These are phyloP conservation scores for Luffa aegyptiaca DNA, from an alignment of 306 rosid species.

Conservation along the genomic window DNA sequence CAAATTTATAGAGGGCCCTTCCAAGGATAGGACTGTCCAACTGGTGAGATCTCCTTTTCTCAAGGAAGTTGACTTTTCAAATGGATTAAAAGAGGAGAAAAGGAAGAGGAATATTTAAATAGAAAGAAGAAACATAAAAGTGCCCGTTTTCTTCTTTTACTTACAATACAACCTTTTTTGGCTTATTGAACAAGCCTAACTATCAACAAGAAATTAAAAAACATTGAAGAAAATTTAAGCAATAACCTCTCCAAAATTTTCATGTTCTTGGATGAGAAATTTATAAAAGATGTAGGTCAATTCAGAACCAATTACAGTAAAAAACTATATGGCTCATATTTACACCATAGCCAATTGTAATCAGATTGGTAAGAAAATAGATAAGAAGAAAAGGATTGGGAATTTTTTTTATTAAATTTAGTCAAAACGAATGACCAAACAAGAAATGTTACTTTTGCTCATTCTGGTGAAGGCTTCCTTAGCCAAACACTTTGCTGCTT, in stretches of 20 bases:
- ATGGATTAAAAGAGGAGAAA: not conserved
- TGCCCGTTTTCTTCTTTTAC: too few species aligned
- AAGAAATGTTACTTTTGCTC: slow-evolving; percentile 70
- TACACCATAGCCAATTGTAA: not conserved
- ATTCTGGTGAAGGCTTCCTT: slow-evolving; percentile 65
- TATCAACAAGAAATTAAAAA: not conserved
- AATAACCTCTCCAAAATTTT: not conserved
- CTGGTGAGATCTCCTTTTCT: not conserved
- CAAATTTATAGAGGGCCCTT: not conserved
- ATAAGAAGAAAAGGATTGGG: not conserved
- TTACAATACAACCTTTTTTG: not conserved
- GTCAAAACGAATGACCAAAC: slow-evolving; percentile 80
- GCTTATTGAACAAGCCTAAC: not conserved
- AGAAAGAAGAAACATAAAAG: not conserved
- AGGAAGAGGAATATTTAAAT: not conserved
- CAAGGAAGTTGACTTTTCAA: not conserved
- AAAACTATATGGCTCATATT: not conserved
- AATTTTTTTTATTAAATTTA: not conserved
- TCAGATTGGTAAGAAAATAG: not conserved
- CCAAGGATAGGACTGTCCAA: not conserved
- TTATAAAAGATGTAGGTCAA: not conserved
- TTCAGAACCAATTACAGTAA: not conserved
- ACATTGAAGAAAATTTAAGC: not conserved
- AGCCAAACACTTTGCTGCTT: slow-evolving; percentile 75
- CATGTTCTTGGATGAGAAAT: not conserved